Evolutionary conservation across 352 stramenopile species (phyloP).

Genomic region (Globisporangium barbulae): DNA sequence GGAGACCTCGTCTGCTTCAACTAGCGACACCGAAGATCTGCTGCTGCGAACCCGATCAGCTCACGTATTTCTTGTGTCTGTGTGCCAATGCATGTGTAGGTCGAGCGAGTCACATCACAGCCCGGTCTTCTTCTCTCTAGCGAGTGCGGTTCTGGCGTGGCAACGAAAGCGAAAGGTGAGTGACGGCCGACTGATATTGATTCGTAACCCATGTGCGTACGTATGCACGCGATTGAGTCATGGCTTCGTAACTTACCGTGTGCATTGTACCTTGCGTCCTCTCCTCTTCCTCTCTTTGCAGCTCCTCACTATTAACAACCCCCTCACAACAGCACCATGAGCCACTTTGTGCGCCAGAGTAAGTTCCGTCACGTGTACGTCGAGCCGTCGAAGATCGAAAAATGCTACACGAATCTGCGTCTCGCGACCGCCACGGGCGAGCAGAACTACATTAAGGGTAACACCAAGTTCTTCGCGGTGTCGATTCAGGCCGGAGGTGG

Average conservation of each 20-base stretch:
- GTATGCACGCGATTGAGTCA: not conserved
- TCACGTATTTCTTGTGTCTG: not conserved
- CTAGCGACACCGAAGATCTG: not conserved
- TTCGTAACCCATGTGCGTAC: not conserved
- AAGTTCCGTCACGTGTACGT: slow-evolving; percentile 99
- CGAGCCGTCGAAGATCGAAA: slow-evolving; percentile 94
- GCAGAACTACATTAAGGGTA: slow-evolving; percentile 99
- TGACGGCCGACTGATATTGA: too few relatives aligned
- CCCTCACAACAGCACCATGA: slow-evolving; percentile 60
- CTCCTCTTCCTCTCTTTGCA: not conserved
- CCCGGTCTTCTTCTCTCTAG: slow-evolving; percentile 11
- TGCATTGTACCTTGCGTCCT: too few relatives aligned
- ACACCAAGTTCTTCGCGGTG: slow-evolving; percentile 99
- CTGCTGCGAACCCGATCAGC: not conserved
- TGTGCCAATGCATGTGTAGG: not conserved
- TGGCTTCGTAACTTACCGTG: too few relatives aligned
- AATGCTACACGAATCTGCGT: slow-evolving; percentile 90
- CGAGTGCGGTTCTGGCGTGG: slow-evolving; percentile 9
- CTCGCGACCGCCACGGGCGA: slow-evolving; percentile 97
- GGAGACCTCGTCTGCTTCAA: slow-evolving; percentile 6
- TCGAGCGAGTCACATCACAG: slow-evolving; percentile 5
- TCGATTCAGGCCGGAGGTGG: slow-evolving; percentile 88
- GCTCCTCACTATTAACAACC: slow-evolving; percentile 1
- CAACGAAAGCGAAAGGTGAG: slow-evolving; percentile 9
- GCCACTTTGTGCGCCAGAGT: slow-evolving; percentile 94